Percentiles rank a stretch among this genome's conserved stretches.
phyloP scores from a whole-genome alignment of 108 stramenopile species.

The Fistulifera pelliculosa region DNA sequence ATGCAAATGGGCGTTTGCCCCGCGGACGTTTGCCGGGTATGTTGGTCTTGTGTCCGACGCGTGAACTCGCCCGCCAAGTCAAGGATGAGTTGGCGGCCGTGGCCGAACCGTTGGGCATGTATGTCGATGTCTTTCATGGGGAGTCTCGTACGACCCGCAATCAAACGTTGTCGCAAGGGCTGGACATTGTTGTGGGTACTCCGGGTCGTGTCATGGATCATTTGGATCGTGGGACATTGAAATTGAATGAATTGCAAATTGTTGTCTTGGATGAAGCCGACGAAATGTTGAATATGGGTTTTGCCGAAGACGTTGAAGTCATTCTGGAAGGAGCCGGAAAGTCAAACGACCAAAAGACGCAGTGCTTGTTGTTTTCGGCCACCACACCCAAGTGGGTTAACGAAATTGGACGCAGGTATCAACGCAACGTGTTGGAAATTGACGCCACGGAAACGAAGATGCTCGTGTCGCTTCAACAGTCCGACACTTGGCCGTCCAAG shows the following conservation, averaged over 20 bases:
- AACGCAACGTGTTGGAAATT: conserved; percentile 78
- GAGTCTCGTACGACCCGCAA: conserved; percentile 88
- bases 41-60: conserved; percentile 94
- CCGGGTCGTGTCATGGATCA: conserved; percentile 98
- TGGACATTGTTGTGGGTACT: conserved; percentile 97
- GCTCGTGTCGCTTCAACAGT: conserved; percentile 92
- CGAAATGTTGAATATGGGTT: conserved; percentile 99
- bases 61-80: conserved; percentile 99
- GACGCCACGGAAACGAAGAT: conserved; percentile 77
- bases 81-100: conserved; percentile 71
- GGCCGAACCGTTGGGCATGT: conserved; percentile 69
- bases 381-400: conserved; percentile 96
- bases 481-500: conserved; percentile 87
- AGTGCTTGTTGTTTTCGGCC: conserved; percentile 95
- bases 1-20: conserved; percentile 37
- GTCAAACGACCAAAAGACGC: conserved; percentile 64
- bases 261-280: conserved; percentile 98
- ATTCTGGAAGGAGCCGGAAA: conserved; percentile 75
- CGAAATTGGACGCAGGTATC: conserved; percentile 83
- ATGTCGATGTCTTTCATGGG: conserved; percentile 88
- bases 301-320: conserved; percentile 95
- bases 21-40: conserved; percentile 84
- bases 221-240: conserved; percentile 86
- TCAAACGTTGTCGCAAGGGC: conserved; percentile 69
- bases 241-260: conserved; percentile 72